These are phyloP conservation scores for Podospora didyma DNA, from an alignment of 495 filamentous ascomycete species.

Conservation along the genomic window DNA sequence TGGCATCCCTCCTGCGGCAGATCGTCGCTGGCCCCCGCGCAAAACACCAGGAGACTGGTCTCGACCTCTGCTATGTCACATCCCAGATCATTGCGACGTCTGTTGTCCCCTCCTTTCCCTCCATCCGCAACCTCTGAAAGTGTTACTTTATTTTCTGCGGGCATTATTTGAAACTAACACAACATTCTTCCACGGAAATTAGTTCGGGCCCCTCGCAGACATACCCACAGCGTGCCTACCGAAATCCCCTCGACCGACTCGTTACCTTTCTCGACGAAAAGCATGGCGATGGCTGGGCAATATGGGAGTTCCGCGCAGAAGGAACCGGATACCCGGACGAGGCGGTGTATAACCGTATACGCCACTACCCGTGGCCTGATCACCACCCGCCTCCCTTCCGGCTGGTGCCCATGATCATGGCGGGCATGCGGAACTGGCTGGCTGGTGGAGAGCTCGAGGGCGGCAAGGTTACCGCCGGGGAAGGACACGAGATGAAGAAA, in stretches of 20 bases:
- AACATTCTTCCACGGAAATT: not conserved
- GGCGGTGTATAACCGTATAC: constrained; percentile 77
- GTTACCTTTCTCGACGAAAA: constrained; percentile 81
- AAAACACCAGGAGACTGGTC: constrained; percentile 76
- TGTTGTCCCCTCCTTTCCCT: constrained; percentile 27
- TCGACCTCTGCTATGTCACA: constrained; percentile 96
- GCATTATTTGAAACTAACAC: not conserved
- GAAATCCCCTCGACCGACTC: constrained; percentile 82
- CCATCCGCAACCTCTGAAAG: not conserved
- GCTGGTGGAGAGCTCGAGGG: constrained; percentile 45
- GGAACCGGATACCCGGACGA: constrained; percentile 91
- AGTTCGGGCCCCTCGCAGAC: constrained; percentile 82
- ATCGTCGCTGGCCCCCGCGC: constrained; percentile 71
- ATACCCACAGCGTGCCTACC: constrained; percentile 86
- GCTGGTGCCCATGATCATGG: constrained; percentile 82
- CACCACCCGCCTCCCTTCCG: constrained; percentile 95
- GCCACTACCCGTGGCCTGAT: constrained; percentile 94
- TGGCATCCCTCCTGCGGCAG: constrained; percentile 53
- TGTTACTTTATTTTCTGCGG: not conserved
- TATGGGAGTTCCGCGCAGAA: constrained; percentile 97
- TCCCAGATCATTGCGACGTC: constrained; percentile 64
- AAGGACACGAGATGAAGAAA: constrained; percentile 19
- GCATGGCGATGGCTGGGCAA: constrained; percentile 79
- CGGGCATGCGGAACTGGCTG: constrained; percentile 84
- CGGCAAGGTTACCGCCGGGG: not conserved